phyloP scores from a whole-genome alignment of 1,284 basidiomycete genomes.

The Boletus coffeatus region DNA sequence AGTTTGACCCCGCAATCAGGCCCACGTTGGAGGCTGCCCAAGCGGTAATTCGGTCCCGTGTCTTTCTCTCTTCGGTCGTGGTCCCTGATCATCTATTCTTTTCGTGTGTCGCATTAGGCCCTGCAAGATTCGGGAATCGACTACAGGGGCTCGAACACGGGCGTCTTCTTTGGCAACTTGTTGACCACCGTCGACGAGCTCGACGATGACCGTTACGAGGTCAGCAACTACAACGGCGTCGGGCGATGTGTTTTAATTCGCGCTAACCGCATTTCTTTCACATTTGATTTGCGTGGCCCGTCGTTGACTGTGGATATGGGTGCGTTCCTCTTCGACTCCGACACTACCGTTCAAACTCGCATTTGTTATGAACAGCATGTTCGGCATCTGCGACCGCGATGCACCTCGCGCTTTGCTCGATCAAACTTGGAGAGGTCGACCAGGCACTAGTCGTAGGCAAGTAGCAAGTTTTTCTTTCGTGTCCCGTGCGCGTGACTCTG shows the following conservation, averaged over 20 bases:
- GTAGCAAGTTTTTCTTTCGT: no score
- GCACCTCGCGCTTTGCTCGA: no score
- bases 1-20: constrained; percentile 25
- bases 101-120: constrained; percentile 11
- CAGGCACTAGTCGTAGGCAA: no score
- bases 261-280: constrained; percentile 24
- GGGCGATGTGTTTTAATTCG: constrained; percentile 20
- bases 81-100: background rate
- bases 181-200: constrained; percentile 26
- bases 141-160: constrained; percentile 31
- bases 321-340: constrained; percentile 17
- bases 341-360: no score
- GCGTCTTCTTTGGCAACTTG: constrained; percentile 29
- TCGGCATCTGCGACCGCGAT: no score
- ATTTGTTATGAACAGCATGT: no score
- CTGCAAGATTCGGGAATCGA: constrained; percentile 32
- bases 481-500: no score
- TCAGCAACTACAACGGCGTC: constrained; percentile 24
- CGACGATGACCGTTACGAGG: constrained; percentile 25
- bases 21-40: constrained; percentile 23
- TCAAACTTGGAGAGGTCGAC: no score
- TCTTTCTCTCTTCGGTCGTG: background rate
- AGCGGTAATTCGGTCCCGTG: constrained; percentile 12
- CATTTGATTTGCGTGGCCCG: constrained; percentile 33
- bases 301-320: constrained; percentile 41